Conservation (phyloP, 257 asterid genomes). For the Nyctanthes arbortristis region DNA sequence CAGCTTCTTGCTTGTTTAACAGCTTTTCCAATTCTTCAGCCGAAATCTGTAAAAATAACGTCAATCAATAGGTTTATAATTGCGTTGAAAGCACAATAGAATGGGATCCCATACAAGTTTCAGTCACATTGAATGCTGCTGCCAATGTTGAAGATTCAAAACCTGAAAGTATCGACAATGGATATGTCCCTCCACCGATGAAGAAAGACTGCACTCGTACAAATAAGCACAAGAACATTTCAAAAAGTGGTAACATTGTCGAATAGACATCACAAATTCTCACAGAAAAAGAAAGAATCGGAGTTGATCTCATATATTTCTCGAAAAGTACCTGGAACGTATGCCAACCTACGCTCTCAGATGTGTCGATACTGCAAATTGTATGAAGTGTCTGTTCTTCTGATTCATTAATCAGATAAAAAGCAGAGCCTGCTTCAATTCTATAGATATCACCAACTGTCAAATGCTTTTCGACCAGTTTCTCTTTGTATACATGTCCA, state of each 20-base stretch:
- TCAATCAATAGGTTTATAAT: background rate
- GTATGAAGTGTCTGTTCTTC: slow-evolving; percentile 67
- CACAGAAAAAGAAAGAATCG: background rate
- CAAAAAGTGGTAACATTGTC: background rate
- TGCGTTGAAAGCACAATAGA: background rate
- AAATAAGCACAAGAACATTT: background rate
- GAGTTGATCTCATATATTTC: background rate
- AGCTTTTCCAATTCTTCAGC: slow-evolving; percentile 39
- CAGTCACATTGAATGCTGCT: slow-evolving; percentile 55
- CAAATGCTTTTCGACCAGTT: slow-evolving; percentile 60
- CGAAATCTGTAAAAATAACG: slow-evolving; percentile 42
- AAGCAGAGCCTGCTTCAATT: slow-evolving; percentile 75
- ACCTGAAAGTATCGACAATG: slow-evolving; percentile 56
- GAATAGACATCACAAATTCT: background rate
- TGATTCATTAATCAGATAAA: slow-evolving; percentile 60
- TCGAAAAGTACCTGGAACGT: slow-evolving; percentile 51
- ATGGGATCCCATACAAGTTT: background rate
- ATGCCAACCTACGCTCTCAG: slow-evolving; percentile 47
- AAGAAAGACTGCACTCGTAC: slow-evolving; percentile 5
- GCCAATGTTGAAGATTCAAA: background rate
- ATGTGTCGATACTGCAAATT: slow-evolving; percentile 66
- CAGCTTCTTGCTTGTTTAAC: slow-evolving; percentile 41
- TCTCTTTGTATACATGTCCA: slow-evolving; percentile 73
- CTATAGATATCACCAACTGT: slow-evolving; percentile 70
- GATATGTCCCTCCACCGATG: slow-evolving; percentile 10